These are phyloP conservation scores for Dioscorea alata DNA, from an alignment of 106 monocot species.

Conservation along the genomic window DNA sequence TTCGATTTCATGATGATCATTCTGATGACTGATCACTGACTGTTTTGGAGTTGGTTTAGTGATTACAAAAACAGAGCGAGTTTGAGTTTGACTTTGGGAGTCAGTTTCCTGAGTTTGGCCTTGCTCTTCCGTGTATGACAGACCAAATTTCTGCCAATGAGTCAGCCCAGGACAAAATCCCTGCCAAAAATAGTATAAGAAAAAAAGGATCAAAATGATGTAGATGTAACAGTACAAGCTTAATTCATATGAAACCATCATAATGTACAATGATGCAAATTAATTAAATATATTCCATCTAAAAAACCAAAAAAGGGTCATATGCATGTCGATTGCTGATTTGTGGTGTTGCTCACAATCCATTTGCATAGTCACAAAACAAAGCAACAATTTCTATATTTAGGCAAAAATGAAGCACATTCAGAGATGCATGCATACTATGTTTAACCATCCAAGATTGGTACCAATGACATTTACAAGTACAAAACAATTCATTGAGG, in stretches of 20 bases:
- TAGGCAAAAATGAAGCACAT: no score
- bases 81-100: constrained; percentile 9
- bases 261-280: neutral
- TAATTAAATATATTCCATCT: neutral
- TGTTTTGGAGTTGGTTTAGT: constrained; percentile 13
- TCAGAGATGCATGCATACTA: no score
- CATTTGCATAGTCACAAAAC: no score
- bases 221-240: no score
- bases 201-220: no score
- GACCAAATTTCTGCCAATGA: constrained; percentile 81
- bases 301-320: neutral
- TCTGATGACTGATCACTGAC: constrained; percentile 5
- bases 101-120: constrained; percentile 17
- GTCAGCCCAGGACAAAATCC: constrained; percentile 64
- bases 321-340: no score
- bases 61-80: constrained; percentile 22
- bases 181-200: constrained; percentile 20
- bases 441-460: no score
- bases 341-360: no score
- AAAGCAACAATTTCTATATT: no score
- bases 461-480: no score
- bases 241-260: neutral
- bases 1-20: neutral
- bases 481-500: no score
- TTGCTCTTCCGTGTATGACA: constrained; percentile 47